A percentile compares a stretch with the other conserved stretches of the same genome.
Conservation (phyloP, 2,329 filamentous ascomycete genomes). For the Emergomyces pasteurianus region DNA sequence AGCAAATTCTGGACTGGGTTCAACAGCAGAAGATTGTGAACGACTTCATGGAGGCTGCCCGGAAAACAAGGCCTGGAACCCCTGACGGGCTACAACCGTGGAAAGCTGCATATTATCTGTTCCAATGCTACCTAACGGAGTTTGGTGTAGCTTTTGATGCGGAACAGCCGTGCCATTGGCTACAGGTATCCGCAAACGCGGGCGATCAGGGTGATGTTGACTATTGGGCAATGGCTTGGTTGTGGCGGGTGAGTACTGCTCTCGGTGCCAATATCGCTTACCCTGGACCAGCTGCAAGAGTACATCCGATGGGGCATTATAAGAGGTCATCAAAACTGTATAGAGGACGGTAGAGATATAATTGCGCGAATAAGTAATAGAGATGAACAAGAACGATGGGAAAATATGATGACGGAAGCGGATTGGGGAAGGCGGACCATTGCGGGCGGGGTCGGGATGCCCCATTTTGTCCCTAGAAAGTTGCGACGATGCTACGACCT, state of each 20-base stretch:
- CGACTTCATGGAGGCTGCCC: neutral
- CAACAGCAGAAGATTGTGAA: neutral
- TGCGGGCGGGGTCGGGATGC: neutral
- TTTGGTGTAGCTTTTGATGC: neutral
- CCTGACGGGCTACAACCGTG: neutral
- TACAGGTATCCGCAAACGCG: neutral
- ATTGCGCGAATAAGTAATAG: neutral
- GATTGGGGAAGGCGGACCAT: neutral
- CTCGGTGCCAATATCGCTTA: neutral
- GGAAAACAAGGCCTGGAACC: neutral
- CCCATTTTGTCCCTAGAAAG: slow-evolving; percentile 1
- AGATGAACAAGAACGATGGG: neutral
- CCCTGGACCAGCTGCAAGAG: neutral
- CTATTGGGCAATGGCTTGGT: slow-evolving; percentile 1
- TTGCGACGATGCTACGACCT: neutral
- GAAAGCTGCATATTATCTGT: slow-evolving; percentile 2
- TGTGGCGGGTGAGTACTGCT: neutral
- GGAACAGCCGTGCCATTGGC: neutral
- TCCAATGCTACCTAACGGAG: neutral
- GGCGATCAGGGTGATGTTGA: slow-evolving; percentile 1
- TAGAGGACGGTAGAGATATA: neutral
- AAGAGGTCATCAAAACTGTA: slow-evolving; percentile 1
- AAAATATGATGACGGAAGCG: neutral
- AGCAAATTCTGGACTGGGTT: neutral
- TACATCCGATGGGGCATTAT: slow-evolving; percentile 1